Conservation (phyloP, 2,329 filamentous ascomycete species). For the Orbilia blumenaviensis region DNA sequence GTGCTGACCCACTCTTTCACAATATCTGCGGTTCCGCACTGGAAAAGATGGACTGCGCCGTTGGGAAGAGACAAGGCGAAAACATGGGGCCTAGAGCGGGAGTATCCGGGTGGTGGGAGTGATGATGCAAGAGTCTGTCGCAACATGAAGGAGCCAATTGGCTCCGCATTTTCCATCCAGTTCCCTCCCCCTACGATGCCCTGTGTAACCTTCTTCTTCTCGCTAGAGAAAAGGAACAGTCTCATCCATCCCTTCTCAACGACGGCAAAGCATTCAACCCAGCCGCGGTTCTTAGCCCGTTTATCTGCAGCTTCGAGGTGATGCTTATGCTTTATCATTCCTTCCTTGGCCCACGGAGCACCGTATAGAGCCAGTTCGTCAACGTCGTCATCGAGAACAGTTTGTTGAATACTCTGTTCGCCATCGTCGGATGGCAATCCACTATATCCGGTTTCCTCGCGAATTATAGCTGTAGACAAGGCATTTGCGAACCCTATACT, state of each 20-base stretch:
- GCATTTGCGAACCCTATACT: conserved; percentile 98
- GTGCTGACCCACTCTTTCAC: conserved; percentile 92
- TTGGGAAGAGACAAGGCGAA: conserved; percentile 93
- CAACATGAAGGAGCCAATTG: conserved; percentile 84
- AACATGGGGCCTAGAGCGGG: conserved; percentile 85
- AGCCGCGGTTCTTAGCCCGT: conserved; percentile 91
- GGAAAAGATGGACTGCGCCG: conserved; percentile 96
- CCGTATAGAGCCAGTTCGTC: conserved; percentile 90
- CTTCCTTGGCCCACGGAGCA: conserved; percentile 98
- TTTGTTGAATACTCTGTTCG: conserved; percentile 69
- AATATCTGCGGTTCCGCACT: conserved; percentile 93
- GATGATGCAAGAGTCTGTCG: conserved; percentile 91
- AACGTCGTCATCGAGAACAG: conserved; percentile 79
- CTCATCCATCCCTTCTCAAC: conserved; percentile 94
- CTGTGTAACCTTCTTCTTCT: conserved; percentile 73
- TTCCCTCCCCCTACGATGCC: conserved; percentile 91
- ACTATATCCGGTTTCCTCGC: conserved; percentile 72
- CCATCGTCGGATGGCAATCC: conserved; percentile 65
- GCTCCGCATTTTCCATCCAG: conserved; percentile 96
- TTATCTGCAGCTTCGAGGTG: conserved; percentile 91
- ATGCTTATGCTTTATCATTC: conserved; percentile 94
- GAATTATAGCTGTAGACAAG: conserved; percentile 93
- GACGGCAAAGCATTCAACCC: conserved; percentile 94
- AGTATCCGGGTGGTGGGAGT: conserved; percentile 90
- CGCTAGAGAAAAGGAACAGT: conserved; percentile 91